Conservation (phyloP, 257 asterid species). For the Capsicum rhomboideum region DNA sequence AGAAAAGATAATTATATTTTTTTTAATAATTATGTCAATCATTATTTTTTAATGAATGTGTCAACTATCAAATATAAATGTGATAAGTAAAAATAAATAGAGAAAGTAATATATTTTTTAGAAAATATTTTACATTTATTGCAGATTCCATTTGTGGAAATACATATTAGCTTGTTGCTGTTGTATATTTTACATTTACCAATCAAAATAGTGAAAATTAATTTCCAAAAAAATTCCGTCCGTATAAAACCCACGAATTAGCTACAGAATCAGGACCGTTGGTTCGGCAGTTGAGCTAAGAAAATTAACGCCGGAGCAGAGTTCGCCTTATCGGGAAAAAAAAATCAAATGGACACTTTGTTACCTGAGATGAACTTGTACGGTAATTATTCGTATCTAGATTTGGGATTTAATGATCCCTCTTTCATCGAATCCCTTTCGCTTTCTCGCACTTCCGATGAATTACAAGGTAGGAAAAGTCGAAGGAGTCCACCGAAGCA, state of each 20-base stretch:
- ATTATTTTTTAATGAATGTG: too few species aligned
- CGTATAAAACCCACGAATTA: not conserved
- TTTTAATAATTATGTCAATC: too few species aligned
- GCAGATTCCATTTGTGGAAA: too few species aligned
- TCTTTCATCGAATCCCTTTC: constrained; percentile 39
- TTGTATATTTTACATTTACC: not conserved
- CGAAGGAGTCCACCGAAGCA: constrained; percentile 34
- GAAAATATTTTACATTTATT: too few species aligned
- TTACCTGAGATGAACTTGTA: constrained; percentile 37
- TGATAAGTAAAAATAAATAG: too few species aligned
- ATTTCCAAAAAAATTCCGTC: not conserved
- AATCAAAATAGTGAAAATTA: not conserved
- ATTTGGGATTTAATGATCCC: constrained; percentile 43
- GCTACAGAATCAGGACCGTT: not conserved
- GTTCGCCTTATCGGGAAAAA: not conserved
- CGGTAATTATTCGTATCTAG: constrained; percentile 38
- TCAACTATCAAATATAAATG: too few species aligned
- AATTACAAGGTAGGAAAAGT: constrained; percentile 12
- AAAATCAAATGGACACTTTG: not conserved
- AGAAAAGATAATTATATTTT: too few species aligned
- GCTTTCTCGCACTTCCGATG: constrained; percentile 15
- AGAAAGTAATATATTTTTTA: too few species aligned
- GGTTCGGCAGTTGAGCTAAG: not conserved
- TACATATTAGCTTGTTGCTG: too few species aligned
- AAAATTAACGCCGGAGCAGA: not conserved